Evolutionary conservation across 768 basidiomycete species (phyloP), one percentile per base, ranked within the genome.

Genomic region (Tulasnella sp.): DNA sequence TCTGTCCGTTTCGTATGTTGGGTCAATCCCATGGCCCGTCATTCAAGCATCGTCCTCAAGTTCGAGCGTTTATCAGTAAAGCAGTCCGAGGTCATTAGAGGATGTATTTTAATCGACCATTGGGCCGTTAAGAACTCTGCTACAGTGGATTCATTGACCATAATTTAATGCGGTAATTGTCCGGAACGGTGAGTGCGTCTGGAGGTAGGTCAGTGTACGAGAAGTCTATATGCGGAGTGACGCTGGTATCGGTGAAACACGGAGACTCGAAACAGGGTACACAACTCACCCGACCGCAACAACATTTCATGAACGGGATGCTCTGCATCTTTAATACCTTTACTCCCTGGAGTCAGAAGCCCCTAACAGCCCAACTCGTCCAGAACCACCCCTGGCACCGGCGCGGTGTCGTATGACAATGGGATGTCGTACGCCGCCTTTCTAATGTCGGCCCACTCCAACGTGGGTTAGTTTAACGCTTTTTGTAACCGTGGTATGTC

Each of bases 131-230:
- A n/a, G n/a, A n/a, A n/a, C n/a, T n/a, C n/a, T n/a, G n/a, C n/a
- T n/a, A n/a, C n/a, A n/a, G n/a, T n/a, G n/a, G n/a, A n/a, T n/a
- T n/a, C 36, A 76, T 49, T 15, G 31, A 31, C 45, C 36, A 37
- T 1, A 39, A 14, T 37, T 39, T 34, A 4, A 67, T 14, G 31
- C 36, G 34, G 80, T 78, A 67, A 76, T 67, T 52, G 79, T 77
- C 19, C 78, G 77, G 29, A 74, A 70, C 67, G 69, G 79, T 39
- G 80, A 80, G 40, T 38, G 64, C n/a, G 79, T 52, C 71, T 79
- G 76, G 22, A 22, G 25, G 38, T 1, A 71, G 69, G 42, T 14
- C 17, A 3, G 58, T 64, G 58, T 64, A 64, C 12, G 58, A 64
- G 29, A n/a, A 64, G 58, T 64, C 58, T 64, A 49, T n/a, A n/a